These are phyloP conservation scores for Pythium phragmiticola DNA, from an alignment of 352 stramenopile species.

Conservation along the genomic window DNA sequence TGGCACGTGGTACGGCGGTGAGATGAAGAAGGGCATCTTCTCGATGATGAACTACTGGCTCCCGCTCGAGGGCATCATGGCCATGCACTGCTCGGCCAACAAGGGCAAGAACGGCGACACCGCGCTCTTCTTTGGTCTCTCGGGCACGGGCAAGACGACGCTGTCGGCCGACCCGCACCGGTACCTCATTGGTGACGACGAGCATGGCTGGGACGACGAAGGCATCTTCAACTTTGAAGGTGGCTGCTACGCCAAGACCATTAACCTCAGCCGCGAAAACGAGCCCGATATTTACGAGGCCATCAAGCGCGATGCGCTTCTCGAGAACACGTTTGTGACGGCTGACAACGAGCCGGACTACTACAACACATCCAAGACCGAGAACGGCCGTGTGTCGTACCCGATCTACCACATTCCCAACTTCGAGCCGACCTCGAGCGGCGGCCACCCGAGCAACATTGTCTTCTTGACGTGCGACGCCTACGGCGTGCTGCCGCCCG, in stretches of 20 bases:
- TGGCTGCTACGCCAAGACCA: slow-evolving; percentile 97
- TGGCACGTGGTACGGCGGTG: slow-evolving; percentile 62
- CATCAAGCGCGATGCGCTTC: slow-evolving; percentile 44
- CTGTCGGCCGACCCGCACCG: slow-evolving; percentile 85
- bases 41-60: slow-evolving; percentile 74
- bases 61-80: slow-evolving; percentile 56
- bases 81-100: slow-evolving; percentile 64
- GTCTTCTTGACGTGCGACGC: slow-evolving; percentile 97
- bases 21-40: slow-evolving; percentile 79
- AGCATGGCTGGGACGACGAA: slow-evolving; percentile 60
- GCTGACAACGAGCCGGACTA: slow-evolving; percentile 49
- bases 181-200: slow-evolving; percentile 94
- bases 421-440: slow-evolving; percentile 39
- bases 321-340: slow-evolving; percentile 53
- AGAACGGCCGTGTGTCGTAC: slow-evolving; percentile 58
- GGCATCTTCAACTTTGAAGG: slow-evolving; percentile 98
- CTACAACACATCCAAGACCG: slow-evolving; percentile 56
- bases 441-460: slow-evolving; percentile 77
- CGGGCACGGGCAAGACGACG: slow-evolving; percentile 91
- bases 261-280: slow-evolving; percentile 91
- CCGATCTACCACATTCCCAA: slow-evolving; percentile 60
- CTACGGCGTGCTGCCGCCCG: slow-evolving; percentile 94
- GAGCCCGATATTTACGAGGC: slow-evolving; percentile 94
- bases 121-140: slow-evolving; percentile 58
- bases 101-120: slow-evolving; percentile 47